Evolutionary conservation across 371 early-diverging fungal species (phyloP).

Genomic region (Lichtheimia ornata): DNA sequence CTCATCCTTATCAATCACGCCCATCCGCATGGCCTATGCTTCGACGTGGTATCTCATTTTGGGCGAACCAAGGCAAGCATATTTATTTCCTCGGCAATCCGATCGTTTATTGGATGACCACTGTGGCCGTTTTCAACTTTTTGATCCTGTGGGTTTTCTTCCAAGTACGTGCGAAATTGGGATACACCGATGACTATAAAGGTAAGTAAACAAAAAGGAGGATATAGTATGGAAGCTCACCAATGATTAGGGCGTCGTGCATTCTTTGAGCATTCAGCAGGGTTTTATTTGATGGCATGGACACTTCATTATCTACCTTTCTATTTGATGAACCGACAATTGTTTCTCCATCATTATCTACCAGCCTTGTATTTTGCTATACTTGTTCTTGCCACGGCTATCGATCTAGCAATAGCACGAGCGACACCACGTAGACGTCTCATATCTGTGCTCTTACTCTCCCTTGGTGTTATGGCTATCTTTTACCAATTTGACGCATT

Average conservation of each 20-base stretch:
- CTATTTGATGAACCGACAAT: constrained; percentile 90
- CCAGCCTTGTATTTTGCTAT: constrained; percentile 89
- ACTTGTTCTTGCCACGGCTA: constrained; percentile 64
- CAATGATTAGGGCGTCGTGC: constrained; percentile 18
- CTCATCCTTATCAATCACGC: constrained; percentile 88
- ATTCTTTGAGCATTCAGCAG: constrained; percentile 65
- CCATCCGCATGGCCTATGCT: constrained; percentile 87
- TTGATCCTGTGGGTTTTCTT: constrained; percentile 61
- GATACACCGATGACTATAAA: constrained; percentile 66
- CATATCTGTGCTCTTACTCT: constrained; percentile 40
- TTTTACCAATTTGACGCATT: constrained; percentile 74
- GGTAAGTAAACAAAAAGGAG: constrained; percentile 23
- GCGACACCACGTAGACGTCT: constrained; percentile 20
- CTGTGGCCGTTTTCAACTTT: constrained; percentile 67
- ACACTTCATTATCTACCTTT: constrained; percentile 92
- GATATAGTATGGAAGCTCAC: neutral
- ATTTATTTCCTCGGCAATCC: constrained; percentile 99
- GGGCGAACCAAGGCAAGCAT: constrained; percentile 69
- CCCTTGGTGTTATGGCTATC: constrained; percentile 43
- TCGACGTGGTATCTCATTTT: constrained; percentile 87
- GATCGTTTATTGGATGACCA: constrained; percentile 84
- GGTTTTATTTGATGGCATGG: constrained; percentile 90
- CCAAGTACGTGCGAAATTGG: constrained; percentile 71
- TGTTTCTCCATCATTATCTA: constrained; percentile 98
- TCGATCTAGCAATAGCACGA: constrained; percentile 60